Percentiles rank a stretch among this genome's conserved stretches.
Conservation (phyloP, 371 early-diverging fungal genomes). For the Coemansia sp. region DNA sequence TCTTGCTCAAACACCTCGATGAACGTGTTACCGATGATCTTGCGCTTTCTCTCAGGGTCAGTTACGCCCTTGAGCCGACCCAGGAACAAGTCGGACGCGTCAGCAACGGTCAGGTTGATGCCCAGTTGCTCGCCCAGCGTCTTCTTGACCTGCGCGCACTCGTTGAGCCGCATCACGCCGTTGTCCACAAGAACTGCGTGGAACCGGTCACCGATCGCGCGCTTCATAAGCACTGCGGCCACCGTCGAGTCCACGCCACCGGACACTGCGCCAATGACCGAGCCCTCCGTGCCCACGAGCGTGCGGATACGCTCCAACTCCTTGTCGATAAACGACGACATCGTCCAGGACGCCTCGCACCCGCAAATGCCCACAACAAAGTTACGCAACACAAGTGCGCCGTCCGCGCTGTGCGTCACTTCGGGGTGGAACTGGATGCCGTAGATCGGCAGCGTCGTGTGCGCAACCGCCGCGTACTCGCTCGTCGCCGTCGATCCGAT, state of each 20-base stretch:
- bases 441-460: slow-evolving; percentile 73
- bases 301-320: slow-evolving; percentile 90
- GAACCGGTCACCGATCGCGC: slow-evolving; percentile 97
- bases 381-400: slow-evolving; percentile 80
- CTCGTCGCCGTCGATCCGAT: slow-evolving; percentile 86
- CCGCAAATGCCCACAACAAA: slow-evolving; percentile 87
- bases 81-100: slow-evolving; percentile 87
- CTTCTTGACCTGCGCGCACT: slow-evolving; percentile 81
- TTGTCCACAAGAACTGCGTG: slow-evolving; percentile 97
- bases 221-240: slow-evolving; percentile 93
- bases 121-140: slow-evolving; percentile 83
- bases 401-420: slow-evolving; percentile 93
- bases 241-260: slow-evolving; percentile 97
- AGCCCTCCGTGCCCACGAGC: slow-evolving; percentile 87
- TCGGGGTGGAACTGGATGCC: slow-evolving; percentile 99
- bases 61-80: slow-evolving; percentile 82
- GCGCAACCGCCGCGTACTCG: slow-evolving; percentile 86
- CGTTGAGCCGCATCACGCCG: slow-evolving; percentile 97
- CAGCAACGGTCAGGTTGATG: slow-evolving; percentile 92
- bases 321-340: slow-evolving; percentile 94
- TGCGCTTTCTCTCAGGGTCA: slow-evolving; percentile 96
- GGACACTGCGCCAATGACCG: slow-evolving; percentile 94
- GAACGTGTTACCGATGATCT: slow-evolving; percentile 97
- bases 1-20: slow-evolving; percentile 96
- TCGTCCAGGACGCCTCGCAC: slow-evolving; percentile 87